phyloP scores from a whole-genome alignment of 345 rosid genomes.

The Gynandropsis gynandra region DNA sequence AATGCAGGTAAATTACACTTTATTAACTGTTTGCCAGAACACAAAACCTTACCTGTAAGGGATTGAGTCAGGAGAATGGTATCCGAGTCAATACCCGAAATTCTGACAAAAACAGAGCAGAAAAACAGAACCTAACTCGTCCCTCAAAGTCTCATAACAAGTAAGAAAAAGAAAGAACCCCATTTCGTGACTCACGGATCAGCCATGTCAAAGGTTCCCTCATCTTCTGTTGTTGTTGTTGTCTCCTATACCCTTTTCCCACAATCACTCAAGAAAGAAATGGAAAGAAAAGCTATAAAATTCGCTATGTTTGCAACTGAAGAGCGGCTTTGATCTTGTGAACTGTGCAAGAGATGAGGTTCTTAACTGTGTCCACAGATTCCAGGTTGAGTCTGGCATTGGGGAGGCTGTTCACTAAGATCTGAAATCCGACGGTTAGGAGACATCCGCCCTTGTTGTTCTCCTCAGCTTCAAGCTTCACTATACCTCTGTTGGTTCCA shows the following conservation, averaged over 20 bases:
- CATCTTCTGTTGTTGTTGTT: neutral
- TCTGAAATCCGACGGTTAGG: conserved; percentile 52
- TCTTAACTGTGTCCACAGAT: conserved; percentile 55
- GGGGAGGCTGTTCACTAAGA: conserved; percentile 39
- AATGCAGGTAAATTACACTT: too few species aligned
- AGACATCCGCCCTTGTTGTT: conserved; percentile 32
- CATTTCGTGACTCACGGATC: neutral
- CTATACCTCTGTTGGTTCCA: conserved; percentile 8
- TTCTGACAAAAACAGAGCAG: too few species aligned
- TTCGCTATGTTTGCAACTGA: conserved; percentile 16
- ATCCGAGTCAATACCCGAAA: too few species aligned
- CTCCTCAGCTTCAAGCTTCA: conserved; percentile 14
- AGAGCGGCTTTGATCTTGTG: conserved; percentile 51
- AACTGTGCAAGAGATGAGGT: conserved; percentile 49
- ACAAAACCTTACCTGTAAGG: too few species aligned
- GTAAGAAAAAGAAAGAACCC: too few species aligned
- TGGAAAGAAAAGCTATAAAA: neutral
- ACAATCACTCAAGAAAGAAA: conserved; percentile 9
- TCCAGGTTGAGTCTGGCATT: conserved; percentile 42
- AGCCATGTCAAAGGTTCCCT: neutral
- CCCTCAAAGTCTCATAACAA: too few species aligned
- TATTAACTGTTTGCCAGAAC: too few species aligned
- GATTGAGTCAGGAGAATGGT: too few species aligned
- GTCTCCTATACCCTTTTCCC: conserved; percentile 8
- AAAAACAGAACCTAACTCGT: too few species aligned